Evolutionary conservation across 176 grass and related monocot species (phyloP).

Genomic region (Saccharum officinarum): DNA sequence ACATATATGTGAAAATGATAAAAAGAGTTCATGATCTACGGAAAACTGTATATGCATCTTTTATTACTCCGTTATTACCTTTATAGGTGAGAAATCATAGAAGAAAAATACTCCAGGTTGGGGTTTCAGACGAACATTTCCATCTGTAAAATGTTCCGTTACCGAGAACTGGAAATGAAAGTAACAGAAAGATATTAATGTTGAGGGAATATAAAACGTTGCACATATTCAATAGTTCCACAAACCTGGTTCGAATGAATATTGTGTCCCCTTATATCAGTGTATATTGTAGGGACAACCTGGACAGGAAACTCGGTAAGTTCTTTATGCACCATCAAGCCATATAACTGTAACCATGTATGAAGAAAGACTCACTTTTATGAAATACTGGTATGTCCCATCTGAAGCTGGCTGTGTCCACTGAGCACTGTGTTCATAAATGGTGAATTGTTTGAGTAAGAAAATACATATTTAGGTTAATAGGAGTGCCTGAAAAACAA

Average conservation of each 20-base stretch:
- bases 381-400: slow-evolving; percentile 97
- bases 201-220: neutral
- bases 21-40: neutral
- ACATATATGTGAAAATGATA: neutral
- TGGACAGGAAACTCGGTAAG: slow-evolving; percentile 33
- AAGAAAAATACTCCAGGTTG: slow-evolving; percentile 82
- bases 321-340: slow-evolving; percentile 19
- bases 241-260: slow-evolving; percentile 87
- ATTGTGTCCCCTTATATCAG: slow-evolving; percentile 64
- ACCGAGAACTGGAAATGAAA: slow-evolving; percentile 76
- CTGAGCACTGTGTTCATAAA: slow-evolving; percentile 56
- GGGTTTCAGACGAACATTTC: slow-evolving; percentile 59
- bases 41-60: neutral
- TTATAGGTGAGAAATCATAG: slow-evolving; percentile 99
- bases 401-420: slow-evolving; percentile 76
- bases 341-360: slow-evolving; percentile 24
- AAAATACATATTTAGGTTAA: neutral
- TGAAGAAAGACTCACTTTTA: slow-evolving; percentile 65
- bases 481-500: neutral
- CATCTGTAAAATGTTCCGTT: slow-evolving; percentile 91
- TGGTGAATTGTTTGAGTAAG: slow-evolving; percentile 13
- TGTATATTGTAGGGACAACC: slow-evolving; percentile 97
- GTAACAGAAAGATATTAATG: slow-evolving; percentile 24
- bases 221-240: slow-evolving; percentile 25
- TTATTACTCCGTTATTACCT: slow-evolving; percentile 48